Evolutionary conservation across 371 early-diverging fungal species (phyloP).

Genomic region (Mortierella sp.): DNA sequence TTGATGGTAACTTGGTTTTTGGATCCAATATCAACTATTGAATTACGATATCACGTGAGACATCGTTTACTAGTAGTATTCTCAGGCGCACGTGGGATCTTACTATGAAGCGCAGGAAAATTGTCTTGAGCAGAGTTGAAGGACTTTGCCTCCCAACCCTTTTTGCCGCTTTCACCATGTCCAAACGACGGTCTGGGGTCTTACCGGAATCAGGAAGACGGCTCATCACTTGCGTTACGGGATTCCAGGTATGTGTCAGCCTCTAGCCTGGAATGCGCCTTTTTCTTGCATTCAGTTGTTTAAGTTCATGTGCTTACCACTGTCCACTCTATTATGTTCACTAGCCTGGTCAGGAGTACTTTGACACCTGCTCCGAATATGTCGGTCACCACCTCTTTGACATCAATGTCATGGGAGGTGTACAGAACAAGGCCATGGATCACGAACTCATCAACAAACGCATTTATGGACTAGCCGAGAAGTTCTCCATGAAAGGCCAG

Average conservation of each 20-base stretch:
- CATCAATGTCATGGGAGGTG: constrained; percentile 33
- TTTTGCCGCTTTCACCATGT: neutral
- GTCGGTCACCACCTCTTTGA: constrained; percentile 41
- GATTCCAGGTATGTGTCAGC: constrained; percentile 17
- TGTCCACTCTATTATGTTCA: neutral
- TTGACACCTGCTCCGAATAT: constrained; percentile 33
- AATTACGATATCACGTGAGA: neutral
- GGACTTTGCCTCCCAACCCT: neutral
- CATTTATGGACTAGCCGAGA: constrained; percentile 32
- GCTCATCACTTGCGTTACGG: constrained; percentile 32
- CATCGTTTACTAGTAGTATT: neutral
- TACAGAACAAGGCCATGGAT: constrained; percentile 43
- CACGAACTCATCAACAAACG: constrained; percentile 29
- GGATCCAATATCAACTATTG: neutral
- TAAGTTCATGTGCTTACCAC: neutral
- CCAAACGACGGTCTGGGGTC: constrained; percentile 18
- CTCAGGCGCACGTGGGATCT: neutral
- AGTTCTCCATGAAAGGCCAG: constrained; percentile 36
- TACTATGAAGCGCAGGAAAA: neutral
- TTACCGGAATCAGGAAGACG: constrained; percentile 30
- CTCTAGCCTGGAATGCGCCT: neutral
- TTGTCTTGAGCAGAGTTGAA: neutral
- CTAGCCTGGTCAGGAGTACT: constrained; percentile 33
- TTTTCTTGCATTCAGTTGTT: neutral
- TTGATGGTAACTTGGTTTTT: neutral